A percentile compares a stretch with the other conserved stretches of the same genome.
These are phyloP conservation scores for Epichloe typhina DNA, from an alignment of 2,329 filamentous ascomycete species.

Conservation along the genomic window DNA sequence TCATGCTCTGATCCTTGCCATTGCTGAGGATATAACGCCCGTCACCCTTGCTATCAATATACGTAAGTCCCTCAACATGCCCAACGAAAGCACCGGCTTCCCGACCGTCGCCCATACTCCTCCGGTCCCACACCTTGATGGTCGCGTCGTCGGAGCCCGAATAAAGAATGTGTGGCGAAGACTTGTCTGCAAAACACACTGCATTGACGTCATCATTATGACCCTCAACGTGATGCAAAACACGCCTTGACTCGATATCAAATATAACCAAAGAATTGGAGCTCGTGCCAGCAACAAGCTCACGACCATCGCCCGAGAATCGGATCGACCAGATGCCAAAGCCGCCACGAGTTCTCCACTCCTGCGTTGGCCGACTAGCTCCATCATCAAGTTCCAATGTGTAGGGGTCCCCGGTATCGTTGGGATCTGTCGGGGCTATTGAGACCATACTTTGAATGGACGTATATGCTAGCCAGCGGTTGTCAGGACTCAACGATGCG, in stretches of 20 bases:
- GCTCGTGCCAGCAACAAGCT: conserved; percentile 82
- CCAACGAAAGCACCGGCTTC: conserved; percentile 54
- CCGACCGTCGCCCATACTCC: conserved; percentile 77
- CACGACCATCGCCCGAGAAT: conserved; percentile 81
- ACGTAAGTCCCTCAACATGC: conserved; percentile 53
- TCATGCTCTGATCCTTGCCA: conserved; percentile 92
- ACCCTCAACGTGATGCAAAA: conserved; percentile 62
- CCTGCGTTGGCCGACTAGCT: conserved; percentile 3
- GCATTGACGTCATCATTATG: conserved; percentile 90
- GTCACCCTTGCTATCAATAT: conserved; percentile 57
- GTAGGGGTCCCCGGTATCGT: conserved; percentile 66
- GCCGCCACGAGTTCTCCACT: conserved; percentile 16
- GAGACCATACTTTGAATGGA: conserved; percentile 78
- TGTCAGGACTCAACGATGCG: conserved; percentile 80
- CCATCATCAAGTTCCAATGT: conserved; percentile 51
- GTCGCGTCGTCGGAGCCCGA: conserved; percentile 91
- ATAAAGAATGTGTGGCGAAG: conserved; percentile 85
- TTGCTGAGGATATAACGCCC: conserved; percentile 82
- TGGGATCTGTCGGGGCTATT: conserved; percentile 75
- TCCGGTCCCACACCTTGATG: conserved; percentile 89
- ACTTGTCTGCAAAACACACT: conserved; percentile 84
- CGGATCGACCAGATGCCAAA: conserved; percentile 78
- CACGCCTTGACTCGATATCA: conserved; percentile 70
- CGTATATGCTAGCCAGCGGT: conserved; percentile 81
- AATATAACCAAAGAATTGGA: conserved; percentile 73